Conservation (phyloP, 2,329 filamentous ascomycete species). For the Colletotrichum ledebouriae region DNA sequence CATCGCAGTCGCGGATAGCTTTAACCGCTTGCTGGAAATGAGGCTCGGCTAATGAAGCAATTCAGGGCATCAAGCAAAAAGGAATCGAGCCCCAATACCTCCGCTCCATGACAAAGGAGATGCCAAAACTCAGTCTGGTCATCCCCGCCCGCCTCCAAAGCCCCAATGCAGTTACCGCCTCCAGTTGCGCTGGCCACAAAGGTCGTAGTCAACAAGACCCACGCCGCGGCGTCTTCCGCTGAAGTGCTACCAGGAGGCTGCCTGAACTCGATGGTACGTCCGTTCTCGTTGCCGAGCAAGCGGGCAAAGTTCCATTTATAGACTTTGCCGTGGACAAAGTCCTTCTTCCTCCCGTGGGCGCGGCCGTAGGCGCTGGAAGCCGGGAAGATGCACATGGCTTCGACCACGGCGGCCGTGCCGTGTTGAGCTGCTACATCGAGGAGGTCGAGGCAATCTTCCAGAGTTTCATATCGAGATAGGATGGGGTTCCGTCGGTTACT, state of each 20-base stretch:
- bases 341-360: constrained; percentile 48
- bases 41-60: constrained; percentile 15
- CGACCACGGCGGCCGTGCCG: constrained; percentile 44
- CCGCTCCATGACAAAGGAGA: constrained; percentile 34
- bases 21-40: not conserved
- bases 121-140: constrained; percentile 35
- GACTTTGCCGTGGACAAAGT: constrained; percentile 55
- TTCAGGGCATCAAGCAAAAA: constrained; percentile 32
- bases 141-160: constrained; percentile 23
- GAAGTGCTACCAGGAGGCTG: constrained; percentile 51
- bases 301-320: constrained; percentile 57
- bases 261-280: constrained; percentile 54
- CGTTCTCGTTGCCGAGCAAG: constrained; percentile 43
- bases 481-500: constrained; percentile 50
- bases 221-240: constrained; percentile 49
- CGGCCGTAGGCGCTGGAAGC: constrained; percentile 49
- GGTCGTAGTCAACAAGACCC: constrained; percentile 51
- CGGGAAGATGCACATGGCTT: constrained; percentile 51
- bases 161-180: constrained; percentile 33
- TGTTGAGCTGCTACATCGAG: constrained; percentile 44
- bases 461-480: constrained; percentile 40
- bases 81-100: constrained; percentile 33
- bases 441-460: constrained; percentile 46
- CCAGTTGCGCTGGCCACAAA: constrained; percentile 51
- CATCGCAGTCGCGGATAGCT: no score